Evolutionary conservation across 495 filamentous ascomycete species (phyloP).

Genomic region (Hypoxylon lienhwacheense): DNA sequence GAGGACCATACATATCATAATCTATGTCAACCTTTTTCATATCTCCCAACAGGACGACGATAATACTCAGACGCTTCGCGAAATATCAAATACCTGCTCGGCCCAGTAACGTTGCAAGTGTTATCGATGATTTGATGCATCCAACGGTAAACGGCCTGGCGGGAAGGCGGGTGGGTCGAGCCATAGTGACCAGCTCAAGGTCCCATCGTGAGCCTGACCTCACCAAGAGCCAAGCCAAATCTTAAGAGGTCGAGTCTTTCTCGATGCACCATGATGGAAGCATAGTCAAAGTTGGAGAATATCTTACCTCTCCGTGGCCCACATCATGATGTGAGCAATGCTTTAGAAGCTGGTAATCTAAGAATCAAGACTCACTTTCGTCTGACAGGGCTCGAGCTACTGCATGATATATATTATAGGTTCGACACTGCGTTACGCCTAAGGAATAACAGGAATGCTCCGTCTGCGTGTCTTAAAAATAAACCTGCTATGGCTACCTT

Average conservation of each 20-base stretch:
- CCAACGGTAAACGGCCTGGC: conserved; percentile 17
- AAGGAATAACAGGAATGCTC: too few relatives aligned
- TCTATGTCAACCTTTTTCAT: conserved; percentile 2
- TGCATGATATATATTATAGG: conserved; percentile 8
- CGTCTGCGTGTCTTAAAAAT: conserved; percentile 25
- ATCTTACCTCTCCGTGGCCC: conserved; percentile 31
- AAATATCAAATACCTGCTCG: conserved; percentile 9
- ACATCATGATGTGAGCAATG: conserved; percentile 5
- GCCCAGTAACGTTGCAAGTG: conserved; percentile 36
- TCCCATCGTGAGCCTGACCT: conserved; percentile 27
- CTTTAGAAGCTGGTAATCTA: conserved; percentile 1
- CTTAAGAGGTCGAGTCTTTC: too few relatives aligned
- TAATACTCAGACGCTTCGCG: conserved; percentile 9
- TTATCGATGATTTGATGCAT: conserved; percentile 26
- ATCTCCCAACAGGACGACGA: neutral
- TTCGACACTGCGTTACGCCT: too few relatives aligned
- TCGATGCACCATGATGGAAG: conserved; percentile 9
- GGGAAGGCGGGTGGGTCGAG: conserved; percentile 16
- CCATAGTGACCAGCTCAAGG: conserved; percentile 23
- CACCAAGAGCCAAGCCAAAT: conserved; percentile 5
- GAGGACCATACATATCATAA: neutral
- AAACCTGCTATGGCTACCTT: conserved; percentile 19
- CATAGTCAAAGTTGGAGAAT: conserved; percentile 20
- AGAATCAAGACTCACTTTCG: conserved; percentile 5
- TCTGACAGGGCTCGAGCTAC: conserved; percentile 8